phyloP scores from a whole-genome alignment of 805 yeast species.

The Lipomyces spencermartinsiae region DNA sequence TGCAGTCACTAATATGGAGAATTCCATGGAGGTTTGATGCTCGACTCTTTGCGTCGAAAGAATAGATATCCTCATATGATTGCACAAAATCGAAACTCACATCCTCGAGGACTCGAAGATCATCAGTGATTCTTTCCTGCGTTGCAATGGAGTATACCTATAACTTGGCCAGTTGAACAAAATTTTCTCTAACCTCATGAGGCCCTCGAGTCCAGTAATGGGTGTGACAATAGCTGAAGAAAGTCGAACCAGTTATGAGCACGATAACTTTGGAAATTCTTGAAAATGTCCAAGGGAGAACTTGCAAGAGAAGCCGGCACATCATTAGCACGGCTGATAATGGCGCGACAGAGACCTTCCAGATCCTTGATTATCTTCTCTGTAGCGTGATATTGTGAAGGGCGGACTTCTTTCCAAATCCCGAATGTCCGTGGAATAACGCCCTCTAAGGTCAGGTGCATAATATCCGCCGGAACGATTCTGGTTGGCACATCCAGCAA shows the following conservation, averaged over 20 bases:
- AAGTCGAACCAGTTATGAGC: conserved; percentile 6
- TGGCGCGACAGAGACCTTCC: no score
- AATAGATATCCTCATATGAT: background rate
- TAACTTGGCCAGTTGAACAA: background rate
- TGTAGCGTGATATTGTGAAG: no score
- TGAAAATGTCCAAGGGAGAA: no score
- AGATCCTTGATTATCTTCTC: no score
- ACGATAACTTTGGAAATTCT: background rate
- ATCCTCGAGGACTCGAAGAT: background rate
- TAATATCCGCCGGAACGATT: no score
- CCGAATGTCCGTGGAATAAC: no score
- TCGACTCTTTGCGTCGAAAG: background rate
- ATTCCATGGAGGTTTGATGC: background rate
- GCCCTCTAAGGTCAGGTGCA: no score
- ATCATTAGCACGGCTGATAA: no score
- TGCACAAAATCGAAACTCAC: background rate
- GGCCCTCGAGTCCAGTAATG: background rate
- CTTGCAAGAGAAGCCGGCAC: no score
- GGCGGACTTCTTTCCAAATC: no score
- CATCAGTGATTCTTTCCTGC: background rate
- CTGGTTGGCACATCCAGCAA: no score
- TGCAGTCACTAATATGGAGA: background rate
- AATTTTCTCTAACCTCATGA: background rate
- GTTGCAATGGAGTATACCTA: background rate
- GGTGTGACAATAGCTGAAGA: background rate